Base-by-base conservation (phyloP, 371 early-diverging fungal species). In the Nematocida ausubeli region DNA sequence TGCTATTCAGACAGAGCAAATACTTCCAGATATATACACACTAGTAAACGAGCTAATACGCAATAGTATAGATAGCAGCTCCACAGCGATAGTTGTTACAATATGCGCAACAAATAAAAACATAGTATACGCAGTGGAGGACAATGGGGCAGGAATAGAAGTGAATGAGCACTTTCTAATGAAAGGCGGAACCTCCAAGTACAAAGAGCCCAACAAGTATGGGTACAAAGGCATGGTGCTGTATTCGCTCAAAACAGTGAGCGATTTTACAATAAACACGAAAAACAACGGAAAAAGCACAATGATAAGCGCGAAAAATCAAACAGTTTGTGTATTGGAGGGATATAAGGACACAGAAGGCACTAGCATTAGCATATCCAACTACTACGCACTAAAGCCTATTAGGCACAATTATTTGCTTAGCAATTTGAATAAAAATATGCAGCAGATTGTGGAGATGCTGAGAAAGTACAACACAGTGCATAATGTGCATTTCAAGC, bases 11-110 rank as follows among this genome's bases (percentile, higher is more conserved):
- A 47, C 63, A 22, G 34, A 66, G 24, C 78, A 75, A 35, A 64
- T 75, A 5, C 28, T 75, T 2, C 78, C 78, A 30, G 52, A 64
- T 44, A 50, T 52, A 22, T 51, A 55, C 30, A 58, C 44, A 4
- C 68, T 95, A 4, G 82, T 96, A 40, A 98, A 98, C 82, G 99
- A 98, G 84, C 87, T 96, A 34, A 85, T 98, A 16, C 97, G 98
- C 80, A 98, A 98, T 84, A 89, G 91, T 1, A 87, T 98, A 19
- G 99, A 98, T 84, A 95, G 97, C 24, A 90, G 90, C 2, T 87
- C 94, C 0, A 92, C 92, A 0, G 85, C 85, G 52, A 93, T 98
- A 35, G 86, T 89, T n/a, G 88, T 98, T 35, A 5, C 32, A n/a
- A 81, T 87, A 2, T 86, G 91, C 58, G 90, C 90, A 79, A 92